Conservation (phyloP, 768 basidiomycete genomes). For the Macrolepiota dolichaula region DNA sequence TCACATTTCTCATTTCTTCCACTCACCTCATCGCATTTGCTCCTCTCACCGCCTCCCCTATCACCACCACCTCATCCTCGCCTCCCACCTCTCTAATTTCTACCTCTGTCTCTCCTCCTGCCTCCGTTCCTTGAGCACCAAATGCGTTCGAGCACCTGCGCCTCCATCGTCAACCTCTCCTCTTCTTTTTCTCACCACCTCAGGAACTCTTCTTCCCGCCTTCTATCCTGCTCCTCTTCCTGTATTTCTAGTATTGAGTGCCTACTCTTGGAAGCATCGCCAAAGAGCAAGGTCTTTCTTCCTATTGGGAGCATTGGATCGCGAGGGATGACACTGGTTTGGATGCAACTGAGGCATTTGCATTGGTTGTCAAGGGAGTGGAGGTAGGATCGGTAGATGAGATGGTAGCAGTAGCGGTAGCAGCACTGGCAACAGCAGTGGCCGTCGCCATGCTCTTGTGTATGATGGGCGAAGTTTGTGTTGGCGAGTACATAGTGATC, state of each 20-base stretch:
- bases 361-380: no score
- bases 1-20: not conserved
- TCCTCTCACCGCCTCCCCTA: not conserved
- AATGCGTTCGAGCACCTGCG: slow-evolving; percentile 20
- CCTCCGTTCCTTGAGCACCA: slow-evolving; percentile 2
- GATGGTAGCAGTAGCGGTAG: slow-evolving; percentile 24
- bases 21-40: not conserved
- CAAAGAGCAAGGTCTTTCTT: slow-evolving; percentile 33
- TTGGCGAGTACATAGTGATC: slow-evolving; percentile 27
- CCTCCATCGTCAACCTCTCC: slow-evolving; percentile 55
- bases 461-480: slow-evolving; percentile 7
- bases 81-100: not conserved
- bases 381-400: slow-evolving; percentile 3
- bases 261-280: slow-evolving; percentile 32
- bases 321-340: slow-evolving; percentile 63
- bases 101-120: not conserved
- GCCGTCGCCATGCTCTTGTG: not conserved
- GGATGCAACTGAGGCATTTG: not conserved
- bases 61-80: not conserved
- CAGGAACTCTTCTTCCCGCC: slow-evolving; percentile 76
- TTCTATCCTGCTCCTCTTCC: slow-evolving; percentile 69
- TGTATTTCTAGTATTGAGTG: slow-evolving; percentile 81
- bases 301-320: slow-evolving; percentile 79
- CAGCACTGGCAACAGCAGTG: not conserved
- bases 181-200: slow-evolving; percentile 90